phyloP scores from a whole-genome alignment of 805 yeast species.

The Candida ovalis region DNA sequence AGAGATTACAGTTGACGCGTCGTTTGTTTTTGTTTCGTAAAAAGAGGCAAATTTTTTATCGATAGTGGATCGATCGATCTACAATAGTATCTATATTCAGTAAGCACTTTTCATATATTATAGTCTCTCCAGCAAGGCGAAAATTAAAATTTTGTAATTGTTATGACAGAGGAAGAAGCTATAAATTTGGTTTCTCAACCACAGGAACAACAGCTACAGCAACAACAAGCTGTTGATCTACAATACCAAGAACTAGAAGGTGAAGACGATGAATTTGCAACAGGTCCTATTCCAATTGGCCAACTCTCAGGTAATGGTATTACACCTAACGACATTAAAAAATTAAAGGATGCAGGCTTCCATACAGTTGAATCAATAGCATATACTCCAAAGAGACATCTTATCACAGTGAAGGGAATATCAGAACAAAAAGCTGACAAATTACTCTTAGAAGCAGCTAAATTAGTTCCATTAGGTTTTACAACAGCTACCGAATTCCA shows the following conservation, averaged over 20 bases:
- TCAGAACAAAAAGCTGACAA: slow-evolving; percentile 94
- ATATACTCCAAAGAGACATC: slow-evolving; percentile 80
- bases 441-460: slow-evolving; percentile 75
- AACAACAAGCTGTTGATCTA: slow-evolving; percentile 4
- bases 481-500: slow-evolving; percentile 96
- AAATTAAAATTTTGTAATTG: too few species aligned
- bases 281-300: slow-evolving; percentile 52
- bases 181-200: not conserved
- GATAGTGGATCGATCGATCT: too few species aligned
- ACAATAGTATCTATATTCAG: too few species aligned
- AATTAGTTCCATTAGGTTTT: slow-evolving; percentile 91
- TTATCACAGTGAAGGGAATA: slow-evolving; percentile 81
- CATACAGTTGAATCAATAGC: slow-evolving; percentile 93
- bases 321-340: slow-evolving; percentile 69
- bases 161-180: not conserved
- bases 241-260: slow-evolving; percentile 39
- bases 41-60: not conserved
- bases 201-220: not conserved
- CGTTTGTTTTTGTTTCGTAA: not conserved
- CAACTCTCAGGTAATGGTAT: slow-evolving; percentile 81
- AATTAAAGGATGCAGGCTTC: slow-evolving; percentile 76
- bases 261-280: slow-evolving; percentile 36
- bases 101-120: too few species aligned
- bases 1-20: not conserved
- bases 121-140: too few species aligned